Base-by-base conservation (phyloP, 192 early-diverging fungal genomes). In the Entomortierella beljakovae region DNA sequence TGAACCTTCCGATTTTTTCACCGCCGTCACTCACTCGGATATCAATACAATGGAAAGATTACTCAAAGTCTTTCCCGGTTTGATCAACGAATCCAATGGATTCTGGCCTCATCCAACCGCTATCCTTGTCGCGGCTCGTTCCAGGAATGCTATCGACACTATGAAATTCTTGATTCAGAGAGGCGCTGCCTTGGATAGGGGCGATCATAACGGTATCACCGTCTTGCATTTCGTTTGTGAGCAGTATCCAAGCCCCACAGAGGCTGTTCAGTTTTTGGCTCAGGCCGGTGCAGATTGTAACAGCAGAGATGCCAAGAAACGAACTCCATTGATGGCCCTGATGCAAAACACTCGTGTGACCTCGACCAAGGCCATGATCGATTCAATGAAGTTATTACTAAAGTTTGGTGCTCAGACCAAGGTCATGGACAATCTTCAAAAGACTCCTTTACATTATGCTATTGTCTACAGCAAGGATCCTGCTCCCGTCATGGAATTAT, bases 81-180 rank as follows among this genome's bases (percentile, higher is more conserved):
- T 77, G 48, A 77, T 77, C 61, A 51, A 77, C 23, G 74, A 64
- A 0, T 77, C 74, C 40, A 68, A 69, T 26, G 74, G 66, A 26
- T 77, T 69, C 66, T 77, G 65, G 65, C 74, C 74, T 22, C 74
- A 77, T 32, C 74, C 74, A 7, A 77, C 74, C 1, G 65, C 74
- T 0, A 68, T 77, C 56, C 31, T 69, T 9, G 61, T 77, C 15
- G 74, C 74, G 6, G 74, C 74, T 11, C 74, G 74, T 13, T 77
- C 74, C 3, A 40, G 59, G 31, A 43, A 55, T 15, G 40, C 66
- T 20, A 42, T 69, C 6, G 74, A 77, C 42, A 77, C 74, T 10
- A 77, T 77, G 65, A 61, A 62, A 40, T 7, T 58, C 23, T 55
- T 77, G 40, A 22, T 68, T 20, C 28, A 26, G 2, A 26, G 57